A percentile compares a stretch with the other conserved stretches of the same genome.
Conservation (phyloP, 768 basidiomycete species). For the Daedaleopsis nitida region DNA sequence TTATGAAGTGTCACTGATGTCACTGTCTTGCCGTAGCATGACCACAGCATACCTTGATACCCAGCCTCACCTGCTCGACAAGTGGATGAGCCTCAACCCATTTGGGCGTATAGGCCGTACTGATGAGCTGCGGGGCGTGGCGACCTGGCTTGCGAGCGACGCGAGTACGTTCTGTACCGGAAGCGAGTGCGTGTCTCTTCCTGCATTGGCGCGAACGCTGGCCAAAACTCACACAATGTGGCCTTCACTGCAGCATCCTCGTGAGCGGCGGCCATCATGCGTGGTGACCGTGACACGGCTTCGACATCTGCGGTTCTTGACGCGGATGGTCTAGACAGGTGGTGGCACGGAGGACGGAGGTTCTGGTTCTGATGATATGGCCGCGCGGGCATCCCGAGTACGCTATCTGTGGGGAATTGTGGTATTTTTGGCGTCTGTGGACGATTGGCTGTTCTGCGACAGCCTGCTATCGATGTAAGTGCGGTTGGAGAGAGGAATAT, state of each 20-base stretch:
- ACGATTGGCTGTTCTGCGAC: neutral
- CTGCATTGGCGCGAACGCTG: neutral
- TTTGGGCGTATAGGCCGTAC: constrained; percentile 70
- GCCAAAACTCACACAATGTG: constrained; percentile 11
- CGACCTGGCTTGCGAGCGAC: constrained; percentile 72
- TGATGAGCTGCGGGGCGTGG: constrained; percentile 73
- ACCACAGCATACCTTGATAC: constrained; percentile 71
- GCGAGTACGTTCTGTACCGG: constrained; percentile 80
- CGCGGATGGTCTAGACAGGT: neutral
- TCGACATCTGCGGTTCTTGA: neutral
- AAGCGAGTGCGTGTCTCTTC: constrained; percentile 71
- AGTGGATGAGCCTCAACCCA: constrained; percentile 73
- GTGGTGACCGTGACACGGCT: constrained; percentile 43
- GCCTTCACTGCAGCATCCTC: constrained; percentile 46
- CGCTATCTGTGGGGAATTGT: neutral
- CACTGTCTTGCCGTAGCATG: constrained; percentile 48
- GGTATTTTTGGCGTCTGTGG: neutral
- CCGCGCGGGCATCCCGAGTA: neutral
- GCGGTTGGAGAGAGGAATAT: neutral
- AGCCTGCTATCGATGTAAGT: neutral
- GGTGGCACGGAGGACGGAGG: neutral
- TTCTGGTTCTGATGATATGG: neutral
- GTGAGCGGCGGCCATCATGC: constrained; percentile 66
- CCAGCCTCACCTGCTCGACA: constrained; percentile 60
- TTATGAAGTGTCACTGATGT: neutral